Base-by-base conservation (phyloP, 2,329 filamentous ascomycete species). In the Colletotrichum musae region DNA sequence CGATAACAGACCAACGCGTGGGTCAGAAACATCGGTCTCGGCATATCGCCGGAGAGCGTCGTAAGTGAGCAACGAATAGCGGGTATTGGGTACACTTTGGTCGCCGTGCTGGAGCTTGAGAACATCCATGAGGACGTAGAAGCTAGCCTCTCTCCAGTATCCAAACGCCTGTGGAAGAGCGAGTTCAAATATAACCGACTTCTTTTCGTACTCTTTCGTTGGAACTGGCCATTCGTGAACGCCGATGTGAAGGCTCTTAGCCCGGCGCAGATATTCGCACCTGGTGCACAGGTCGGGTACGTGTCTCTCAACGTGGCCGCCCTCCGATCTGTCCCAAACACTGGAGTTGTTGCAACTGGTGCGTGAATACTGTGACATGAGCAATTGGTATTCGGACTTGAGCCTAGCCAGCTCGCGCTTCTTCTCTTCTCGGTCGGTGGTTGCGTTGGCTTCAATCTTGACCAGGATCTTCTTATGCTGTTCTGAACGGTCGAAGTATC, bases 141-240 rank as follows among this genome's bases (percentile, higher is more conserved):
- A 65, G 0, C 85, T 87, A 1, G 74, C 70, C 64, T 89, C 84
- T 16, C 88, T 79, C 88, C 88, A 91, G 1, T 72, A 54, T 0
- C 73, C 73, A 41, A 87, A 85, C 0, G 73, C 32, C 0, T 24
- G 5, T 0, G 88, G 87, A 0, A 82, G 70, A 0, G 72, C 59
- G 0, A 90, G 76, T 70, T 91, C 88, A 58, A 91, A 91, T 0
- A 90, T 79, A 0, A 82, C 80, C 0, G 85, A 79, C 65, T 86
- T 84, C 0, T 80, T 80, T 12, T 79, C 32, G 0, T 68, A 6
- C 0, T 51, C 0, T 0, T 79, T 16, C 0, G 50, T 36, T 0
- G 87, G 84, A 0, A 91, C 77, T 0, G 89, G 88, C 87, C 87
- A 90, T 73, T 91, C 89, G 71, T 88, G 80, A 9, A 88, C 74